phyloP scores from a whole-genome alignment of 495 filamentous ascomycete genomes.

The Neurospora sp. region DNA sequence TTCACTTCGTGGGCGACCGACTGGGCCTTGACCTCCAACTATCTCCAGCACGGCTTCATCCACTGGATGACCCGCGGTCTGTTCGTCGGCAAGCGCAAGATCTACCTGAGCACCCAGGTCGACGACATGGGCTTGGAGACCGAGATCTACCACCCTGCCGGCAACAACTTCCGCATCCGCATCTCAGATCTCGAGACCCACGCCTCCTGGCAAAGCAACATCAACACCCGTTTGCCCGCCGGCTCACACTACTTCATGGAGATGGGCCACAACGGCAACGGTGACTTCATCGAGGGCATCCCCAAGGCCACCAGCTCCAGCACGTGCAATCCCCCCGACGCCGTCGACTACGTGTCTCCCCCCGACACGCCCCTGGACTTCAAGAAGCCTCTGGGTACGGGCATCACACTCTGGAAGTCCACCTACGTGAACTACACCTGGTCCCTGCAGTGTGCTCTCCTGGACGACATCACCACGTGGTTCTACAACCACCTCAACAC shows the following conservation, averaged over 20 bases:
- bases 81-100: slow-evolving; percentile 44
- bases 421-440: slow-evolving; percentile 38
- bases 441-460: slow-evolving; percentile 33
- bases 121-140: slow-evolving; percentile 54
- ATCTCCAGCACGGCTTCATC: slow-evolving; percentile 54
- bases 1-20: slow-evolving; percentile 45
- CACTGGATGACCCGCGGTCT: slow-evolving; percentile 50
- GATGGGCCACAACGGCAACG: slow-evolving; percentile 53
- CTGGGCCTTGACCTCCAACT: slow-evolving; percentile 47
- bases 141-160: slow-evolving; percentile 38
- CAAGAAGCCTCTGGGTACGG: slow-evolving; percentile 47
- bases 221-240: slow-evolving; percentile 43
- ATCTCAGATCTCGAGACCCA: slow-evolving; percentile 40
- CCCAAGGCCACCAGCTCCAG: slow-evolving; percentile 5
- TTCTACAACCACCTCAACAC: slow-evolving; percentile 42
- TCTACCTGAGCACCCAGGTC: slow-evolving; percentile 51
- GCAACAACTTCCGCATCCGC: slow-evolving; percentile 38
- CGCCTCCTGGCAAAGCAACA: slow-evolving; percentile 35
- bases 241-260: slow-evolving; percentile 48
- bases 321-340: slow-evolving; percentile 10
- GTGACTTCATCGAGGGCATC: slow-evolving; percentile 41
- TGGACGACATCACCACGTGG: slow-evolving; percentile 43
- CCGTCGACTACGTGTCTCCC: slow-evolving; percentile 23
- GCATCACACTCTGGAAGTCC: slow-evolving; percentile 44
- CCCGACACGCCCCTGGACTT: slow-evolving; percentile 45